Base-by-base conservation (phyloP, 2,329 filamentous ascomycete species). In the Metarhizium guizhouense region DNA sequence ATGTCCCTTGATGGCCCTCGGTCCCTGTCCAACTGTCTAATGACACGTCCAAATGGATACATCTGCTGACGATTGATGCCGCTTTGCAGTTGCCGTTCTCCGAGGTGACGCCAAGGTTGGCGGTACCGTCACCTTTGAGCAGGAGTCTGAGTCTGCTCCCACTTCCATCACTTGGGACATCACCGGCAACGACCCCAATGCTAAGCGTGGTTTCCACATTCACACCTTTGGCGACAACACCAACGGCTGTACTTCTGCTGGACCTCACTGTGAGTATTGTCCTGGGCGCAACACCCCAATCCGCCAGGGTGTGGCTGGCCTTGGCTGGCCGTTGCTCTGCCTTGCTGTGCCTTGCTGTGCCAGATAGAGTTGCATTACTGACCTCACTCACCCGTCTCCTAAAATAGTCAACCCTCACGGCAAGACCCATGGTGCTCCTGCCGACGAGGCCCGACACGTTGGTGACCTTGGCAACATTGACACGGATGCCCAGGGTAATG, bases 221-320 rank as follows among this genome's bases (percentile, higher is more conserved):
- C 94, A 99, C 82, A 90, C 94, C 75, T 99, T 96, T 70, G 94
- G 94, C 74, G 94, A 97, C 84, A 97, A 97, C 84, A 97, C 94
- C 82, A 99, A 99, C 79, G 94, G 94, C 75, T 99, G 94, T 88
- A 97, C 93, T 64, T 95, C 89, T 64, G 94, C 94, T 64, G 94
- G 94, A 54, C 93, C 94, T 76, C 94, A 99, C 82, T 99, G 91
- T 95, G 80, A 72, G 89, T 77, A 40, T 2, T 30, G 42, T 8
- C 42, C 6, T 20, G 7, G 6, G 32, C 6, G 25, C 32, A 34
- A 34, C 32, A 34, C 32, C 6, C 32, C 32, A 10, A 34, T 34
- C 2, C 32, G 32, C 32, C 32, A 8, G 32, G 32, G 32, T 11
- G 32, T 34, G 32, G 32, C 32, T 34, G 32, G 32, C 32, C 32